phyloP scores from a whole-genome alignment of 1,284 basidiomycete species.

The Tranzscheliella williamsii region DNA sequence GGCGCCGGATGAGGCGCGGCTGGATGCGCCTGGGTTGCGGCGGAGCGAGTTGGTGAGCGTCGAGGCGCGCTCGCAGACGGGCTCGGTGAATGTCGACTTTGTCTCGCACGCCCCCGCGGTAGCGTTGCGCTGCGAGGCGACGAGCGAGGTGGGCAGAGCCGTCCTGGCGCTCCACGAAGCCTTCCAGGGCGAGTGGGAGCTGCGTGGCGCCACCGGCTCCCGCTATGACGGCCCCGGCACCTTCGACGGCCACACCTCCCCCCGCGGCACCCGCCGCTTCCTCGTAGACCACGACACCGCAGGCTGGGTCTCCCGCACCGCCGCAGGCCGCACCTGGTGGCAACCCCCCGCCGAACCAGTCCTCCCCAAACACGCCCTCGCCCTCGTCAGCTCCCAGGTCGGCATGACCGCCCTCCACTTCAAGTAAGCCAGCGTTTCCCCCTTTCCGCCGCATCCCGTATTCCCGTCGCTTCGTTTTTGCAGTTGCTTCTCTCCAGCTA shows the following conservation, averaged over 20 bases:
- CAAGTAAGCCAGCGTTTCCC: constrained; percentile 10
- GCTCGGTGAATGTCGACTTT: constrained; percentile 36
- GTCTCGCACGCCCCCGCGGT: constrained; percentile 24
- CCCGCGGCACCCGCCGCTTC: constrained; percentile 16
- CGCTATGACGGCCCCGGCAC: constrained; percentile 20
- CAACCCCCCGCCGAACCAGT: constrained; percentile 2
- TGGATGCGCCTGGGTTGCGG: constrained; percentile 23
- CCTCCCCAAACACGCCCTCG: constrained; percentile 15
- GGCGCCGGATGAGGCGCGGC: constrained; percentile 18
- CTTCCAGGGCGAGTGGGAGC: constrained; percentile 37
- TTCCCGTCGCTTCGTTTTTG: too few relatives aligned
- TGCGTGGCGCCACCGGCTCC: constrained; percentile 34
- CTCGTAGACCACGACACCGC: constrained; percentile 30
- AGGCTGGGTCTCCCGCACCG: constrained; percentile 34
- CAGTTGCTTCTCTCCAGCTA: too few relatives aligned
- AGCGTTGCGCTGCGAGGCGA: constrained; percentile 28
- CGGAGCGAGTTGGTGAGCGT: constrained; percentile 26
- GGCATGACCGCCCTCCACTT: constrained; percentile 27
- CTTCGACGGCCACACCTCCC: constrained; percentile 8
- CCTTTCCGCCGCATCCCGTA: background rate
- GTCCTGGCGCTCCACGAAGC: constrained; percentile 22
- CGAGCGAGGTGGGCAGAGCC: constrained; percentile 22
- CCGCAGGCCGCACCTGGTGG: constrained; percentile 26
- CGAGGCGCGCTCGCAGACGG: constrained; percentile 27
- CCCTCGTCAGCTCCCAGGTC: constrained; percentile 19